Conservation (phyloP, 495 filamentous ascomycete species). For the Neurospora sp. region DNA sequence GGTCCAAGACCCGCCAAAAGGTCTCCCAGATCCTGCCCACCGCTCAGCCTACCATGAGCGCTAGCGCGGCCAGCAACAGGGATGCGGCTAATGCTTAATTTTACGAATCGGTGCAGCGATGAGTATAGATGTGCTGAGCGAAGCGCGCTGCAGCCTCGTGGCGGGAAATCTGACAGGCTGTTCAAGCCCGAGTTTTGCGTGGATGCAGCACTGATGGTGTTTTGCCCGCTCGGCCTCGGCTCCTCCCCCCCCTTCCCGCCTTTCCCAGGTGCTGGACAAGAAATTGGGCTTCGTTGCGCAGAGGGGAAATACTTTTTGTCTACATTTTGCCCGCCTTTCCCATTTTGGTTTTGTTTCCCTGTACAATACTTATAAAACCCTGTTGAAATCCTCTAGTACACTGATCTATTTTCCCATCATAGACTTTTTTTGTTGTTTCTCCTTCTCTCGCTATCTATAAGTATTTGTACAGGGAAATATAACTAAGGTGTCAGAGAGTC, state of each 20-base stretch:
- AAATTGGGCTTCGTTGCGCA: neutral
- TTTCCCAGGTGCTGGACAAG: neutral
- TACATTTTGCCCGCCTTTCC: neutral
- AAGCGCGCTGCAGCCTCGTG: neutral
- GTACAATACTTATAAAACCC: neutral
- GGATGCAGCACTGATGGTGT: neutral
- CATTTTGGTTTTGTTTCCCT: neutral
- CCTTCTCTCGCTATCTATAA: neutral
- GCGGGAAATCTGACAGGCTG: neutral
- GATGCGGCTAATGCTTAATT: slow-evolving; percentile 51
- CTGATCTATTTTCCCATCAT: neutral
- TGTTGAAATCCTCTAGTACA: neutral
- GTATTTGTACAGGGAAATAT: neutral
- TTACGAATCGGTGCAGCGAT: neutral
- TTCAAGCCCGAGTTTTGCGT: neutral
- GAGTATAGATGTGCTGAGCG: neutral
- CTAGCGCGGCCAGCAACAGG: slow-evolving; percentile 83
- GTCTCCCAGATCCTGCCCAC: slow-evolving; percentile 55
- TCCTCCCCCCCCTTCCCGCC: neutral
- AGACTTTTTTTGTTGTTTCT: neutral
- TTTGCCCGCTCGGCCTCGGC: neutral
- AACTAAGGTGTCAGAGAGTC: neutral
- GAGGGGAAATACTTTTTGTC: neutral
- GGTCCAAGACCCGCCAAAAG: slow-evolving; percentile 80
- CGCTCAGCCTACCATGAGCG: slow-evolving; percentile 63